Evolutionary conservation across 495 filamentous ascomycete genomes (phyloP), one percentile per base, ranked within the genome.

Genomic region (Xylaria telfairii): DNA sequence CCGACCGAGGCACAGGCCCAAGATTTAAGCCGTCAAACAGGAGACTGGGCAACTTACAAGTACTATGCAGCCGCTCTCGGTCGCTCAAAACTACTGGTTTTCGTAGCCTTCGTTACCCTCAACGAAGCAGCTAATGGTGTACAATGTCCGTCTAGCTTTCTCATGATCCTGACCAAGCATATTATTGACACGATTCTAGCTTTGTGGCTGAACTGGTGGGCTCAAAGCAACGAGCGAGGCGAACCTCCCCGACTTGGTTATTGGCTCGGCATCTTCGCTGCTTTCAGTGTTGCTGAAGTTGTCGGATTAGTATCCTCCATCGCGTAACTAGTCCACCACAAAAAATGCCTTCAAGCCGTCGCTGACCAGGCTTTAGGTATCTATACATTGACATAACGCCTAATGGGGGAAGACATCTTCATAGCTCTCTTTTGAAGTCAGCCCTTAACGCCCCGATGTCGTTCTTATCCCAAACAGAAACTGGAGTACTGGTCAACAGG

Each of bases 191-290:
- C 6, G 7, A 4, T 51, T 54, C 44, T 70, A 70, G 76, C 72
- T 21, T 67, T 81, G n/a, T 80, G 80, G 80, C 74, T 81, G 21
- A 78, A 73, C 53, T 80, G 72, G 69, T 81, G 80, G 80, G 68
- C 71, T 32, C 72, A 77, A 37, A 76, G 70, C 49, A 65, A 73
- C 53, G 39, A 65, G 15, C 28, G 30, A 53, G 63, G 63, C 24
- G 63, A 39, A 13, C 63, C 63, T 61, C 26, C 67, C 15, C 56
- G 49, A 5, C 46, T 68, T 7, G 72, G 69, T 12, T 78, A 76
- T 65, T 82, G 77, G 54, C 70, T 72, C 5, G 78, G 78, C 19
- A 72, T 80, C 24, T 82, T 79, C 56, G 76, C 73, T 44, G 64
- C 75, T 46, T 67, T 82, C 39, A 76, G 78, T 26, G 72, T 77